phyloP scores from a whole-genome alignment of 108 stramenopile genomes.

The Phaeodactylum tricornutum region DNA sequence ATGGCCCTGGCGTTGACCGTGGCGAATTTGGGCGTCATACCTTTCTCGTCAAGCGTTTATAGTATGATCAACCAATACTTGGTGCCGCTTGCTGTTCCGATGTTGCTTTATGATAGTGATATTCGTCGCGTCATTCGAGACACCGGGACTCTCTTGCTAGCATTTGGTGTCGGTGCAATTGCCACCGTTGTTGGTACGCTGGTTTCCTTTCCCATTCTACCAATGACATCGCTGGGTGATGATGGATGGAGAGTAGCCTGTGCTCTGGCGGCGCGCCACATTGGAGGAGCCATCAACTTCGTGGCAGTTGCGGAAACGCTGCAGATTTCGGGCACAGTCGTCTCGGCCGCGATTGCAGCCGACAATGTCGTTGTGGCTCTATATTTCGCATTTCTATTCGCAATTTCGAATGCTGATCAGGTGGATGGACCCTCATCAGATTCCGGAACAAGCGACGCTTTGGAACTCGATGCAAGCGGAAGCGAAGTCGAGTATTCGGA shows the following conservation, averaged over 20 bases:
- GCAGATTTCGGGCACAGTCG: conserved; percentile 43
- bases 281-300: conserved; percentile 95
- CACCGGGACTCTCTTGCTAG: conserved; percentile 63
- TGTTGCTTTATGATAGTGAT: conserved; percentile 83
- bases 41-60: conserved; percentile 56
- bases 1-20: conserved; percentile 55
- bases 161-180: conserved; percentile 73
- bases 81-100: conserved; percentile 83
- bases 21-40: conserved; percentile 61
- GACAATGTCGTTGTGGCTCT: conserved; percentile 85
- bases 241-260: conserved; percentile 77
- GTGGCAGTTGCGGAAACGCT: conserved; percentile 83
- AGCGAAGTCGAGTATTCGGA: neutral
- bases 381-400: conserved; percentile 79
- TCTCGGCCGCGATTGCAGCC: conserved; percentile 73
- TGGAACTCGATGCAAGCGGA: conserved; percentile 9
- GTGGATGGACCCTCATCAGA: conserved; percentile 4
- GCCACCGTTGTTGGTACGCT: conserved; percentile 76
- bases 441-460: conserved; percentile 1
- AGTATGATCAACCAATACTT: conserved; percentile 42
- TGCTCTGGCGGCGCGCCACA: conserved; percentile 82
- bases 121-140: conserved; percentile 61
- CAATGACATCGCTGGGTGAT: conserved; percentile 38
- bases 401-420: conserved; percentile 22
- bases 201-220: conserved; percentile 56